Conservation (phyloP, 1,139 yeast species). For the Hansenula lynferdii region DNA sequence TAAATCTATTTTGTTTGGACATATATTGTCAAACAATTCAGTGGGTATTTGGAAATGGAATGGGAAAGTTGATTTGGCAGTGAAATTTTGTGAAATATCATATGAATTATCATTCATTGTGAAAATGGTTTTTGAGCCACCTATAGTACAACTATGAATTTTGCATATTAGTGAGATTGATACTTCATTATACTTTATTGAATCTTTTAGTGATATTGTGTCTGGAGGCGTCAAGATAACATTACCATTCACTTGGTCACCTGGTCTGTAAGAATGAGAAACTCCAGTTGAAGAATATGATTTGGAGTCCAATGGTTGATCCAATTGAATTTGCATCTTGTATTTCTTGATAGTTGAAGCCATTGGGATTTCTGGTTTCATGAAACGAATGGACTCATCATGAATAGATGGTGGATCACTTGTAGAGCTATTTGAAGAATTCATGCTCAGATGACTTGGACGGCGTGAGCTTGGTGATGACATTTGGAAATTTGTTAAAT, state of each 20-base stretch:
- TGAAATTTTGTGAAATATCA: background rate
- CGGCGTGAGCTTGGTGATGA: too few relatives aligned
- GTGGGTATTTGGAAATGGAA: slow-evolving; percentile 15
- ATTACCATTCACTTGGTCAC: slow-evolving; percentile 14
- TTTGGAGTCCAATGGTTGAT: background rate
- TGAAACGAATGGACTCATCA: background rate
- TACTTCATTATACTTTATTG: background rate
- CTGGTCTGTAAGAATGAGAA: slow-evolving; percentile 9
- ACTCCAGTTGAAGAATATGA: background rate
- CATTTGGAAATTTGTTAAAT: too few relatives aligned
- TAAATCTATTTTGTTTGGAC: slow-evolving; percentile 3
- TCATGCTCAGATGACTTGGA: too few relatives aligned
- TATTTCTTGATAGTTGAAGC: background rate
- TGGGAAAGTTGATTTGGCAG: slow-evolving; percentile 5
- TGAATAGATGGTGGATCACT: slow-evolving; percentile 1
- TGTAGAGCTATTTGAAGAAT: too few relatives aligned
- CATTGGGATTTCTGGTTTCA: background rate
- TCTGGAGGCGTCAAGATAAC: slow-evolving; percentile 4
- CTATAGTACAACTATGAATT: background rate
- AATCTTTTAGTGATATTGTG: background rate
- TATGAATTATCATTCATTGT: background rate
- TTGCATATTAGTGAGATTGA: background rate
- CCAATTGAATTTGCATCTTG: background rate
- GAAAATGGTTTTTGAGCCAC: background rate
- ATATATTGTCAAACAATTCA: slow-evolving; percentile 13